Evolutionary conservation across 805 yeast genomes (phyloP).

Genomic region (Henningerozyma blattae): DNA sequence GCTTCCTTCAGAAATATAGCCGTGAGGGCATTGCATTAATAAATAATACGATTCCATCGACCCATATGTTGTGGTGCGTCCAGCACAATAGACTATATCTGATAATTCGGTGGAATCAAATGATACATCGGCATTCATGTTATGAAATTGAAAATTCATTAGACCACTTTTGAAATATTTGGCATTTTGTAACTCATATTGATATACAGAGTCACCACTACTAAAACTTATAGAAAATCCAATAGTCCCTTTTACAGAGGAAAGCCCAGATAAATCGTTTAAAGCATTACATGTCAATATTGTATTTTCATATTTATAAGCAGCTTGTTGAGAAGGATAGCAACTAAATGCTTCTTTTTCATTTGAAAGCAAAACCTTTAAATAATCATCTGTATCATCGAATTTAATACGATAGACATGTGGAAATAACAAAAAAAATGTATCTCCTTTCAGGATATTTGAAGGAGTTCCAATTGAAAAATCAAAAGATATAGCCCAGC

Average conservation of each 20-base stretch:
- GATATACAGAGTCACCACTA: slow-evolving; percentile 24
- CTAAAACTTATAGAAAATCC: slow-evolving; percentile 22
- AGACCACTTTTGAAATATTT: slow-evolving; percentile 18
- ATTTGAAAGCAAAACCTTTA: slow-evolving; percentile 12
- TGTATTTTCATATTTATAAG: slow-evolving; percentile 21
- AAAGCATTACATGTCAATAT: slow-evolving; percentile 20
- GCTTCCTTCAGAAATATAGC: slow-evolving; percentile 19
- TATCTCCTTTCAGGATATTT: slow-evolving; percentile 14
- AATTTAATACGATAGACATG: slow-evolving; percentile 26
- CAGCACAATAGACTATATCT: slow-evolving; percentile 12
- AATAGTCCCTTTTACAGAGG: slow-evolving; percentile 19
- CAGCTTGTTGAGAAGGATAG: slow-evolving; percentile 25
- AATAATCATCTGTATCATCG: slow-evolving; percentile 9
- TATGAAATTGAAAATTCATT: slow-evolving; percentile 16
- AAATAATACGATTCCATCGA: slow-evolving; percentile 23
- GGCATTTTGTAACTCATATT: slow-evolving; percentile 24
- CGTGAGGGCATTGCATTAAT: slow-evolving; percentile 24
- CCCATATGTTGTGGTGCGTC: slow-evolving; percentile 24
- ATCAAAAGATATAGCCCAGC: slow-evolving; percentile 25
- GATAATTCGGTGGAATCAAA: slow-evolving; percentile 14
- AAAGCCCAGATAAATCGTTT: slow-evolving; percentile 9
- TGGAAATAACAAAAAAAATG: slow-evolving; percentile 19
- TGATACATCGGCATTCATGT: slow-evolving; percentile 16
- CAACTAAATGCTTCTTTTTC: slow-evolving; percentile 22
- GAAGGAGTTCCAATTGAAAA: slow-evolving; percentile 14